phyloP scores from a whole-genome alignment of 768 basidiomycete genomes.

The Fomitopsis serialis region DNA sequence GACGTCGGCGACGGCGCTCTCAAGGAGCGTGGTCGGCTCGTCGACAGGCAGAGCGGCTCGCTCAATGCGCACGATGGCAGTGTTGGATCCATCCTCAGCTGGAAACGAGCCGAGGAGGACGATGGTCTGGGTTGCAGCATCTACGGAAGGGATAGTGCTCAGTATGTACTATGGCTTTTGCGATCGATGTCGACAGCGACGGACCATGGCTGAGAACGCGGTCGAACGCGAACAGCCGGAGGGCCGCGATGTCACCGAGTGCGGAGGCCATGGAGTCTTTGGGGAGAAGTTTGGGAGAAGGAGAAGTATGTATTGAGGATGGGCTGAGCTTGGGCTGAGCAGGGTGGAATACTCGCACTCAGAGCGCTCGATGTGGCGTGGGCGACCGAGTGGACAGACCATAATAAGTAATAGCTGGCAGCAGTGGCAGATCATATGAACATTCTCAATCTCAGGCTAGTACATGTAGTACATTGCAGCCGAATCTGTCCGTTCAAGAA shows the following conservation, averaged over 20 bases:
- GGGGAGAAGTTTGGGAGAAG: too few relatives aligned
- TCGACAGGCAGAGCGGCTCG: slow-evolving; percentile 60
- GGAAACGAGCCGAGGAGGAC: slow-evolving; percentile 67
- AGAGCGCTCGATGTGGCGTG: too few relatives aligned
- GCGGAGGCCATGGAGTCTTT: neutral
- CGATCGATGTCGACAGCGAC: neutral
- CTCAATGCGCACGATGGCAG: slow-evolving; percentile 73
- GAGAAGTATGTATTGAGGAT: too few relatives aligned
- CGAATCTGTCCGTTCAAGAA: too few relatives aligned
- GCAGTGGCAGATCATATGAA: too few relatives aligned
- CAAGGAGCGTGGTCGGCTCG: slow-evolving; percentile 32
- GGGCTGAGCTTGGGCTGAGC: too few relatives aligned
- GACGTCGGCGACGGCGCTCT: slow-evolving; percentile 34
- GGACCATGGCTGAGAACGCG: slow-evolving; percentile 49
- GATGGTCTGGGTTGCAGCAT: slow-evolving; percentile 54
- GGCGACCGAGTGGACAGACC: too few relatives aligned
- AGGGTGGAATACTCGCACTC: too few relatives aligned
- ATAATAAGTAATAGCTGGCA: too few relatives aligned
- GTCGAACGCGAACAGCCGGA: slow-evolving; percentile 51
- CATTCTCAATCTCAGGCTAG: too few relatives aligned
- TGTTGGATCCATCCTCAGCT: slow-evolving; percentile 7
- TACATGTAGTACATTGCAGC: too few relatives aligned
- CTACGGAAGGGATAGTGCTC: slow-evolving; percentile 24
- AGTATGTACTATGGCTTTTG: neutral
- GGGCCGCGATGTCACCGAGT: slow-evolving; percentile 12